Evolutionary conservation across 805 yeast genomes (phyloP).

Genomic region (Kluyveromyces nonfermentans): DNA sequence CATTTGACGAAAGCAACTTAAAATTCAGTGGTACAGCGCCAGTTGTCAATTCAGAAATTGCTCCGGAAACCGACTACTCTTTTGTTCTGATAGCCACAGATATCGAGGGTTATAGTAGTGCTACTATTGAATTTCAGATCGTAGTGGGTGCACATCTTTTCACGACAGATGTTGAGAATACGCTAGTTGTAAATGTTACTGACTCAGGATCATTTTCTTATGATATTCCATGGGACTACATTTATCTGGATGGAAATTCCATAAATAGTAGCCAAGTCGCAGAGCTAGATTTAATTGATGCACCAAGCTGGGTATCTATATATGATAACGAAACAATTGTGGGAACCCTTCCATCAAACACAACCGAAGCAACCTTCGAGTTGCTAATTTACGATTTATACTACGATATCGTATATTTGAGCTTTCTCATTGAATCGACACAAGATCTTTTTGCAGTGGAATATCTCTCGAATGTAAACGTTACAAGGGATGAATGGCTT

Average conservation of each 20-base stretch:
- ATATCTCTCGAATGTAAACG: slow-evolving; percentile 50
- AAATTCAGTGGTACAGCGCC: slow-evolving; percentile 87
- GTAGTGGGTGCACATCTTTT: slow-evolving; percentile 84
- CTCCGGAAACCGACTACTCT: slow-evolving; percentile 69
- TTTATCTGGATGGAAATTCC: slow-evolving; percentile 52
- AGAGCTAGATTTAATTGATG: slow-evolving; percentile 35
- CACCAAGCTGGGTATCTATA: slow-evolving; percentile 55
- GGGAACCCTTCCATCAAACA: slow-evolving; percentile 49
- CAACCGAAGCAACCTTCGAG: slow-evolving; percentile 35
- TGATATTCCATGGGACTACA: slow-evolving; percentile 51
- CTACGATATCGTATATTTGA: slow-evolving; percentile 50
- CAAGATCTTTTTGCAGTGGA: slow-evolving; percentile 46
- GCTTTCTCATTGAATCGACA: slow-evolving; percentile 47
- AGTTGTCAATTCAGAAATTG: slow-evolving; percentile 70
- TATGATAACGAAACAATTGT: slow-evolving; percentile 33
- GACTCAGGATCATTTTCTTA: slow-evolving; percentile 44
- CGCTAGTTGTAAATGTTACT: slow-evolving; percentile 58
- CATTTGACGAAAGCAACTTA: slow-evolving; percentile 50
- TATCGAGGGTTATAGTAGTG: slow-evolving; percentile 62
- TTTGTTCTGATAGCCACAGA: slow-evolving; percentile 76
- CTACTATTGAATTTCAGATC: slow-evolving; percentile 58
- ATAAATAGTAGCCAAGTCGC: slow-evolving; percentile 48
- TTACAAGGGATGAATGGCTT: slow-evolving; percentile 56
- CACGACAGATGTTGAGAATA: slow-evolving; percentile 51
- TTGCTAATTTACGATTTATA: slow-evolving; percentile 50